Evolutionary conservation across 805 yeast species (phyloP).

Genomic region (Wickerhamiella allomyrinae): DNA sequence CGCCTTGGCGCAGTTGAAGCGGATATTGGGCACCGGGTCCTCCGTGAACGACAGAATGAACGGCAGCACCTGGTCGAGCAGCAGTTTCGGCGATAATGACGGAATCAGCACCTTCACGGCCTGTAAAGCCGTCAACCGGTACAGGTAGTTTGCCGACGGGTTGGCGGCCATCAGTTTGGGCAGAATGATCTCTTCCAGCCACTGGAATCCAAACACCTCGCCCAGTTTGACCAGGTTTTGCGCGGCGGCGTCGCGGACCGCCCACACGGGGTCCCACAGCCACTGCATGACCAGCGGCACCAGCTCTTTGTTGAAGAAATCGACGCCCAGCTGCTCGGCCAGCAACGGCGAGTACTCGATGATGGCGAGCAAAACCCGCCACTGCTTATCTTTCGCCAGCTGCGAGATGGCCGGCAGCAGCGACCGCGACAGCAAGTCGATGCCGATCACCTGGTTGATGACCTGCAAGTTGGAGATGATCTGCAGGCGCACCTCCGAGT

Average conservation of each 20-base stretch:
- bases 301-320: slow-evolving; percentile 82
- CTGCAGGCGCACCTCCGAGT: slow-evolving; percentile 88
- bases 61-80: slow-evolving; percentile 58
- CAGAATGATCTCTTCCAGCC: slow-evolving; percentile 82
- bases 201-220: slow-evolving; percentile 75
- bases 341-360: slow-evolving; percentile 91
- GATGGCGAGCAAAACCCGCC: slow-evolving; percentile 96
- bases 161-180: slow-evolving; percentile 53
- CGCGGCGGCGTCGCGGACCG: slow-evolving; percentile 94
- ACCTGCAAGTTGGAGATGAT: slow-evolving; percentile 83
- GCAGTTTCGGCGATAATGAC: slow-evolving; percentile 45
- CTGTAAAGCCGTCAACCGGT: slow-evolving; percentile 80
- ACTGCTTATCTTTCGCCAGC: slow-evolving; percentile 87
- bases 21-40: slow-evolving; percentile 86
- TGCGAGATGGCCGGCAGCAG: slow-evolving; percentile 92
- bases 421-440: slow-evolving; percentile 70
- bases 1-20: slow-evolving; percentile 89
- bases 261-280: slow-evolving; percentile 96
- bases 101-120: slow-evolving; percentile 74
- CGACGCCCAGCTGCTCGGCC: slow-evolving; percentile 87
- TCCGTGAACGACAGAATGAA: slow-evolving; percentile 55
- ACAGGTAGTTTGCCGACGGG: slow-evolving; percentile 56
- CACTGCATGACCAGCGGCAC: slow-evolving; percentile 89
- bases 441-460: slow-evolving; percentile 90
- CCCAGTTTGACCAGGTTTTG: slow-evolving; percentile 66